Evolutionary conservation across 257 asterid genomes (phyloP).

Genomic region (Ballota nigra): DNA sequence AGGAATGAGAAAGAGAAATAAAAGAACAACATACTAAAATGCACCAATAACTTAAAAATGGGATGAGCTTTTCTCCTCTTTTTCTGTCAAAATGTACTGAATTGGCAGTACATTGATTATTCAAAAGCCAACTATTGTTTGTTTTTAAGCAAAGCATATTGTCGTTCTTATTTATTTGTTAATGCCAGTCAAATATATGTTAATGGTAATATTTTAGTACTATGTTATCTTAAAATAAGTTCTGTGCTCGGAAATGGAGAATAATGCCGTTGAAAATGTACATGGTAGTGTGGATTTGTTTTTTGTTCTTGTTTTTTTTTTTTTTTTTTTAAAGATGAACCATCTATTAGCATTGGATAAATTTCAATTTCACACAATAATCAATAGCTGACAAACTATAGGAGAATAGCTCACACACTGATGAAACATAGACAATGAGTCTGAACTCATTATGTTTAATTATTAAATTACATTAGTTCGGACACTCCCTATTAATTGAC

Average conservation of each 20-base stretch:
- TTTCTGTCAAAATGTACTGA: constrained; percentile 5
- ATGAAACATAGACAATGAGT: too few relatives aligned
- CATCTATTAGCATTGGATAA: background rate
- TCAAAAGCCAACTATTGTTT: background rate
- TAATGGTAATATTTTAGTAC: background rate
- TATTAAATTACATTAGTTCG: too few relatives aligned
- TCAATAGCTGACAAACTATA: too few relatives aligned
- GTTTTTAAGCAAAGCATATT: background rate
- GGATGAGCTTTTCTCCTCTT: background rate
- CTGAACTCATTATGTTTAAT: too few relatives aligned
- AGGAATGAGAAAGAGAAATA: background rate
- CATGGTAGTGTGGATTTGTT: background rate
- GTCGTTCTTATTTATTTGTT: background rate
- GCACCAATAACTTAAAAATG: background rate
- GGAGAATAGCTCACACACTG: too few relatives aligned
- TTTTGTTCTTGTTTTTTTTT: too few relatives aligned
- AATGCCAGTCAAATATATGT: background rate
- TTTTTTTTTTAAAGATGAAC: too few relatives aligned
- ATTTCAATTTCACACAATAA: background rate
- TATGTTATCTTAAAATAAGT: background rate
- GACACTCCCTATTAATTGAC: too few relatives aligned
- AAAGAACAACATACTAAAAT: background rate
- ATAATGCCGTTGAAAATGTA: background rate
- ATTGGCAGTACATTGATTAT: constrained; percentile 2
- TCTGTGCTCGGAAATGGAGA: background rate